These are phyloP conservation scores for Penicillium freii DNA, from an alignment of 2,329 filamentous ascomycete genomes.

Conservation along the genomic window DNA sequence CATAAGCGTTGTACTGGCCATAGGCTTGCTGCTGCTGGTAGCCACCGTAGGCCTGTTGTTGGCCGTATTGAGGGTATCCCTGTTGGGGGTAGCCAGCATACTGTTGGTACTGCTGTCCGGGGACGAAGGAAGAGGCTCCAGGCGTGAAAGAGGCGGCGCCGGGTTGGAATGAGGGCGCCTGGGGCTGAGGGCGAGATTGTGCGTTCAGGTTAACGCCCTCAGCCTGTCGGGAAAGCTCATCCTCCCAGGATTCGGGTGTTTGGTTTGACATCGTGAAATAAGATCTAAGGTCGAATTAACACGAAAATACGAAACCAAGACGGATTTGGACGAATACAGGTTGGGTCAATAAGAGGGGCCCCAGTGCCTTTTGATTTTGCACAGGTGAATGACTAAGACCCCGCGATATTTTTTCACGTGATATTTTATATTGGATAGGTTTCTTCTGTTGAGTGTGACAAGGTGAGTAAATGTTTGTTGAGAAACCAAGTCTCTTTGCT, in stretches of 20 bases:
- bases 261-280: conserved; percentile 68
- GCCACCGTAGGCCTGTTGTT: conserved; percentile 27
- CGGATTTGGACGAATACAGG: conserved; percentile 18
- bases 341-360: conserved; percentile 23
- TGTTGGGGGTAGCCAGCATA: conserved; percentile 42
- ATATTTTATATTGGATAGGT: background rate
- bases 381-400: conserved; percentile 23
- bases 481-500: background rate
- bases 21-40: conserved; percentile 42
- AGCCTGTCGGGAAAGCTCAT: conserved; percentile 76
- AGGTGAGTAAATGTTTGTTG: background rate
- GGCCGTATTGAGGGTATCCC: conserved; percentile 42
- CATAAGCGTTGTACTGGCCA: conserved; percentile 40
- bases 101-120: conserved; percentile 65
- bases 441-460: background rate
- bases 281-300: conserved; percentile 22
- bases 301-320: conserved; percentile 22
- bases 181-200: conserved; percentile 49
- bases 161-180: conserved; percentile 60
- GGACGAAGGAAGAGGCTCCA: conserved; percentile 67
- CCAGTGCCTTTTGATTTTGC: conserved; percentile 24
- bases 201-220: conserved; percentile 72
- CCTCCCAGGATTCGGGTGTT: conserved; percentile 86
- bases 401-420: conserved; percentile 23
- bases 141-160: conserved; percentile 72